A percentile compares a stretch with the other conserved stretches of the same genome.
phyloP scores from a whole-genome alignment of 352 stramenopile genomes.

The Phytophthora pseudosyringae region DNA sequence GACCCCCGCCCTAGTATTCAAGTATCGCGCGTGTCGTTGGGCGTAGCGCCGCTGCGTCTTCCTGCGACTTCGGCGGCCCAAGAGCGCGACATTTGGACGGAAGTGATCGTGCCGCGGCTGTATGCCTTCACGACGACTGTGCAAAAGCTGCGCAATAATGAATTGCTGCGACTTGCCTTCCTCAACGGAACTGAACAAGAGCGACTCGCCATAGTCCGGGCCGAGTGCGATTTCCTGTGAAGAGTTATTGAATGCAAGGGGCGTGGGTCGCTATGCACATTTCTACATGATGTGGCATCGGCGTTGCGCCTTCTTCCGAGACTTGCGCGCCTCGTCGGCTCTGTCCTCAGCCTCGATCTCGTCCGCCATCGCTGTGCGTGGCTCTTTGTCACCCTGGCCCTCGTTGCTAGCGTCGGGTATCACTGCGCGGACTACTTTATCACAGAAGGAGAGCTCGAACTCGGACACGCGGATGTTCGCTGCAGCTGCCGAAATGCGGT shows the following conservation, averaged over 20 bases:
- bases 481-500: slow-evolving; percentile 72
- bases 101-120: slow-evolving; percentile 67
- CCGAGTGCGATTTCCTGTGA: slow-evolving; percentile 69
- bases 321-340: slow-evolving; percentile 54
- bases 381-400: slow-evolving; percentile 43
- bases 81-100: slow-evolving; percentile 54
- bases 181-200: slow-evolving; percentile 60
- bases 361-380: slow-evolving; percentile 72
- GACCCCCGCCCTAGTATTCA: slow-evolving; percentile 46
- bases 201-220: slow-evolving; percentile 51
- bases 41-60: slow-evolving; percentile 47
- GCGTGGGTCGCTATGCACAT: not conserved
- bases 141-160: slow-evolving; percentile 54
- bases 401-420: slow-evolving; percentile 36
- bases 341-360: slow-evolving; percentile 82
- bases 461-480: slow-evolving; percentile 78
- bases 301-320: slow-evolving; percentile 22
- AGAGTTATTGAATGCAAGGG: slow-evolving; percentile 10
- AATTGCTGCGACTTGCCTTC: slow-evolving; percentile 62
- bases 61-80: slow-evolving; percentile 15
- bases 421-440: slow-evolving; percentile 68
- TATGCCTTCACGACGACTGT: slow-evolving; percentile 59
- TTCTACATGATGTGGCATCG: slow-evolving; percentile 50
- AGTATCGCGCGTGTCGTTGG: slow-evolving; percentile 59
- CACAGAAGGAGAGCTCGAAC: slow-evolving; percentile 83